Evolutionary conservation across 2,329 filamentous ascomycete species (phyloP), one percentile per base, ranked within the genome.

Genomic region (Phyllosticta citribraziliensis): DNA sequence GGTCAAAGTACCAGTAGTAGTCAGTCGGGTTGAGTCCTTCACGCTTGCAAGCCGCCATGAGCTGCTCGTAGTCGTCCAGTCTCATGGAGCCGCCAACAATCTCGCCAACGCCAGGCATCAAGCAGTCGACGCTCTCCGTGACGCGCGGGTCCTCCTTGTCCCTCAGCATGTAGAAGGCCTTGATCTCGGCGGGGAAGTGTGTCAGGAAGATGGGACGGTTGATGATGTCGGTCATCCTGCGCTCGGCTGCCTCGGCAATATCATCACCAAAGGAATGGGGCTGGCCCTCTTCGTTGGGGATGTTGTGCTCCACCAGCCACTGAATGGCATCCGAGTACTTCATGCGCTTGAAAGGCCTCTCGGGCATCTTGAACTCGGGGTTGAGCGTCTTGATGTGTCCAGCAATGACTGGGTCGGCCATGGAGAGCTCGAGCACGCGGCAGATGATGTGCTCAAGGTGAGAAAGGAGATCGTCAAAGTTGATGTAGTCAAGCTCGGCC

Each of bases 1-100:
- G 91, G 78, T 97, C 94, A 33, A 91, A 95, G 79, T 97, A 99
- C 94, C 94, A 99, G 82, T 95, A 97, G 79, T 97, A 97, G 54
- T 88, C 86, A 68, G 83, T 84, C 20, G 91, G 85, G 68, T 89
- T 85, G 73, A 97, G 95, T 51, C 87, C 88, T 76, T 97, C 88
- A 64, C 88, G 85, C 75, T 91, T 85, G 74, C 95, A 99, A 0
- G 90, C 94, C 24, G 82, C 86, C 81, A 97, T 86, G 66, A 97
- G 79, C 80, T 96, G 91, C 14, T 96, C 89, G 72, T 89, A 91
- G 72, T 89, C 86, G 72, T 92, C 86, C 84, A 97, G 95, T 75
- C 94, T 91, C 93, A 99, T 97, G 67, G 86, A 91, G 5, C 93
- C 94, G 64, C 94, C 93, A 2, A 97, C 91, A 70, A 97, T 96